Percentiles rank a stretch among this genome's conserved stretches.
Conservation (phyloP, 108 stramenopile species). For the Pelagomonas calceolata region DNA sequence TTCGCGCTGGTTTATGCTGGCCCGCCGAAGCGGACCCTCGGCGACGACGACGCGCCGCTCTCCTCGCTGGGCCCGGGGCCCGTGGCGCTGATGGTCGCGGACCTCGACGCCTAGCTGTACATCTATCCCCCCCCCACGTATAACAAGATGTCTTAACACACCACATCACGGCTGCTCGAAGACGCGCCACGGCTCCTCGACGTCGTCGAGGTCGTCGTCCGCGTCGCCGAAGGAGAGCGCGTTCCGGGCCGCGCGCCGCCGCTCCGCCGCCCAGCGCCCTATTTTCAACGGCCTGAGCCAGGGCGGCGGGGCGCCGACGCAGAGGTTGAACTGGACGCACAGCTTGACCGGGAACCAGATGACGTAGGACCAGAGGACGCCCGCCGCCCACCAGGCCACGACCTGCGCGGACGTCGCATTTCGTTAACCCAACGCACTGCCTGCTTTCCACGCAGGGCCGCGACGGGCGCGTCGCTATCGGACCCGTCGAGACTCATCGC, state of each 20-base stretch:
- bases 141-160: too few relatives aligned
- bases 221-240: neutral
- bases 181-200: too few relatives aligned
- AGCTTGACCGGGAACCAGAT: neutral
- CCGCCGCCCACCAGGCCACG: neutral
- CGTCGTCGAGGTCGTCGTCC: neutral
- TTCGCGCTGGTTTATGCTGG: neutral
- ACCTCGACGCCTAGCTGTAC: neutral
- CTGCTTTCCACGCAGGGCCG: too few relatives aligned
- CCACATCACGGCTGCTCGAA: too few relatives aligned
- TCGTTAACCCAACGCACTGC: too few relatives aligned
- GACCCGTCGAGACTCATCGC: neutral
- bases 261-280: neutral
- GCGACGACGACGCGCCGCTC: neutral
- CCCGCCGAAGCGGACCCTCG: neutral
- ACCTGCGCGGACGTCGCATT: too few relatives aligned
- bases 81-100: neutral
- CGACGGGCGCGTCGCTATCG: too few relatives aligned
- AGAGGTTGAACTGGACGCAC: neutral
- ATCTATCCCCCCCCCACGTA: too few relatives aligned
- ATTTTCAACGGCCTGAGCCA: too few relatives aligned
- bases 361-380: neutral
- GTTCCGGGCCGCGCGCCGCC: neutral
- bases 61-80: neutral
- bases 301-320: too few relatives aligned